Percentiles rank a stretch among this genome's conserved stretches.
These are phyloP conservation scores for Lachancea kluyveri DNA, from an alignment of 805 yeast genomes.

Conservation along the genomic window DNA sequence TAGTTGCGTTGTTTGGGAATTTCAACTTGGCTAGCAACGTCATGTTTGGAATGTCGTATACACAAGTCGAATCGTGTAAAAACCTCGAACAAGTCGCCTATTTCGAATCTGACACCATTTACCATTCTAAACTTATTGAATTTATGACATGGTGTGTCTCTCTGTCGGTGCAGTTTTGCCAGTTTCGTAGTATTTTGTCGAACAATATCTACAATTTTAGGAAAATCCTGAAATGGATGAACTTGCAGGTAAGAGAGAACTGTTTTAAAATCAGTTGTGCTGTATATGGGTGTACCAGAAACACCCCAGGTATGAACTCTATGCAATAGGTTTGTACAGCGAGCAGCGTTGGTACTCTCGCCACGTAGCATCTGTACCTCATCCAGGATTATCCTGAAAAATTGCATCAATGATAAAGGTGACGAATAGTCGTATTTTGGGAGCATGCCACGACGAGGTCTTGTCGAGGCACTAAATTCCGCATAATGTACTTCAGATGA, in stretches of 20 bases:
- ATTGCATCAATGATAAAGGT: conserved; percentile 74
- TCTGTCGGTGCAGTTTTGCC: conserved; percentile 10
- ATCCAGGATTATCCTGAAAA: conserved; percentile 86
- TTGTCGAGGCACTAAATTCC: conserved; percentile 48
- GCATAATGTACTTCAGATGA: conserved; percentile 78
- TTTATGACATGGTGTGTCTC: conserved; percentile 3
- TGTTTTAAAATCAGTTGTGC: conserved; percentile 62
- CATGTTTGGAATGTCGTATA: conserved; percentile 71
- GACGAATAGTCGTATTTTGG: conserved; percentile 57
- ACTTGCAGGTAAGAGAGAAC: conserved; percentile 60
- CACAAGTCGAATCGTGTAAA: conserved; percentile 49
- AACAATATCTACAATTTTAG: conserved; percentile 12
- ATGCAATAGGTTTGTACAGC: conserved; percentile 72
- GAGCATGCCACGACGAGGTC: conserved; percentile 28
- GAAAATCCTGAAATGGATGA: conserved; percentile 51
- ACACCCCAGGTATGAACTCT: conserved; percentile 95
- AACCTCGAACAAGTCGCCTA: conserved; percentile 42
- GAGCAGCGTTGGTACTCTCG: conserved; percentile 68
- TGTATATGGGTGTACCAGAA: conserved; percentile 87
- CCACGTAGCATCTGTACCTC: conserved; percentile 89
- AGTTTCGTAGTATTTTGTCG: conserved; percentile 1
- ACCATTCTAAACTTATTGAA: no score
- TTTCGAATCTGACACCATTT: conserved; percentile 22
- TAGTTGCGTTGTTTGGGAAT: conserved; percentile 76
- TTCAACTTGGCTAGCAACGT: conserved; percentile 70